These are phyloP conservation scores for Lizonia empirigonia DNA, from an alignment of 2,329 filamentous ascomycete species.

Conservation along the genomic window DNA sequence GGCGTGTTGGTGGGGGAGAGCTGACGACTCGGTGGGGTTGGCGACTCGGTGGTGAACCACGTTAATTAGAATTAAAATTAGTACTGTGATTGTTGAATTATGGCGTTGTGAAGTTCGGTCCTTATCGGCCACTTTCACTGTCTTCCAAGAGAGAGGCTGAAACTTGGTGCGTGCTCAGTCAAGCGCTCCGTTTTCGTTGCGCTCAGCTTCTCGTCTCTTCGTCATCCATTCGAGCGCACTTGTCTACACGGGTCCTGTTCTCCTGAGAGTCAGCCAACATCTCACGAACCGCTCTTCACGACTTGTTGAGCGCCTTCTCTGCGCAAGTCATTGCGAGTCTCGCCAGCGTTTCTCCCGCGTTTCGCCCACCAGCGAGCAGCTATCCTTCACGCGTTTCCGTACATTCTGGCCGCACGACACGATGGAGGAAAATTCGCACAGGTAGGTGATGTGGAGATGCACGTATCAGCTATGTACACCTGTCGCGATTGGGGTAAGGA, in stretches of 20 bases:
- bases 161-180: slow-evolving; percentile 9
- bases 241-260: too few relatives aligned
- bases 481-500: too few relatives aligned
- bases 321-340: not conserved
- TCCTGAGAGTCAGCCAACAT: not conserved
- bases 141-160: not conserved
- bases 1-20: too few relatives aligned
- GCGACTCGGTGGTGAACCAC: too few relatives aligned
- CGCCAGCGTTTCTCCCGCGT: slow-evolving; percentile 2
- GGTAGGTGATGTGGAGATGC: too few relatives aligned
- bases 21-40: too few relatives aligned
- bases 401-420: not conserved
- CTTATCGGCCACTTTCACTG: too few relatives aligned
- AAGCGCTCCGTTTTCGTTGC: not conserved
- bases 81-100: too few relatives aligned
- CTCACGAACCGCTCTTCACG: not conserved
- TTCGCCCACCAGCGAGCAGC: not conserved
- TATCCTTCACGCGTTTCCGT: not conserved
- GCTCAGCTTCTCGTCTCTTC: not conserved
- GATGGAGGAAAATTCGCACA: too few relatives aligned
- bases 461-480: too few relatives aligned
- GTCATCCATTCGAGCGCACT: not conserved
- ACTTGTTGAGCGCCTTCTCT: not conserved
- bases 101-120: too few relatives aligned
- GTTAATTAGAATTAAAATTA: too few relatives aligned